phyloP scores from a whole-genome alignment of 192 early-diverging fungal species.

The Haplosporangium gracile region DNA sequence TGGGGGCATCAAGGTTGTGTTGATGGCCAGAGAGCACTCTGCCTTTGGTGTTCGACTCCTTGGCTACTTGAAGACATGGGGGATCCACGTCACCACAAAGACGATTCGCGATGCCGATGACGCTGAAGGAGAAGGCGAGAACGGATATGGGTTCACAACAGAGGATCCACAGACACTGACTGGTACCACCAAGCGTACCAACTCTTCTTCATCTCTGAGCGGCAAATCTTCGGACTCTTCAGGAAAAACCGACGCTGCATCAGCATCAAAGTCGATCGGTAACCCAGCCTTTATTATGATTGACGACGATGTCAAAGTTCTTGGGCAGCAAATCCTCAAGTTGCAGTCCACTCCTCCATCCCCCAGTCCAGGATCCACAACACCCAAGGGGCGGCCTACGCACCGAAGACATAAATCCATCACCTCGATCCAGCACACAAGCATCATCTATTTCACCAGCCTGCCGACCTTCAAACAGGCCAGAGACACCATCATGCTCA shows the following conservation, averaged over 20 bases:
- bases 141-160: neutral
- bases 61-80: slow-evolving; percentile 66
- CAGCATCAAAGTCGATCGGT: slow-evolving; percentile 10
- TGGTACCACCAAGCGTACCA: slow-evolving; percentile 28
- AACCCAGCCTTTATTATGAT: slow-evolving; percentile 69
- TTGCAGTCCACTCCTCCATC: slow-evolving; percentile 38
- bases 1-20: slow-evolving; percentile 57
- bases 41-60: slow-evolving; percentile 67
- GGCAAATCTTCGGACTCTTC: neutral
- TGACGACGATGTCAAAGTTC: slow-evolving; percentile 67
- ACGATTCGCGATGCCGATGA: slow-evolving; percentile 4
- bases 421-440: slow-evolving; percentile 58
- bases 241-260: neutral
- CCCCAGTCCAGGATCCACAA: slow-evolving; percentile 24
- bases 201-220: slow-evolving; percentile 26
- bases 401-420: slow-evolving; percentile 35
- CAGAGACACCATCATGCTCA: slow-evolving; percentile 59
- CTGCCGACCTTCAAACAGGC: slow-evolving; percentile 65
- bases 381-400: slow-evolving; percentile 23
- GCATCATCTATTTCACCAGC: slow-evolving; percentile 71
- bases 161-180: slow-evolving; percentile 16
- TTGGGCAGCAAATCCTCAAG: slow-evolving; percentile 62
- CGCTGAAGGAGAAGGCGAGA: neutral
- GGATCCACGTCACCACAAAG: slow-evolving; percentile 57
- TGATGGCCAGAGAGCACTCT: slow-evolving; percentile 65